These are phyloP conservation scores for Triticum turgidum DNA, from an alignment of 176 grass and related monocot genomes.

Conservation along the genomic window DNA sequence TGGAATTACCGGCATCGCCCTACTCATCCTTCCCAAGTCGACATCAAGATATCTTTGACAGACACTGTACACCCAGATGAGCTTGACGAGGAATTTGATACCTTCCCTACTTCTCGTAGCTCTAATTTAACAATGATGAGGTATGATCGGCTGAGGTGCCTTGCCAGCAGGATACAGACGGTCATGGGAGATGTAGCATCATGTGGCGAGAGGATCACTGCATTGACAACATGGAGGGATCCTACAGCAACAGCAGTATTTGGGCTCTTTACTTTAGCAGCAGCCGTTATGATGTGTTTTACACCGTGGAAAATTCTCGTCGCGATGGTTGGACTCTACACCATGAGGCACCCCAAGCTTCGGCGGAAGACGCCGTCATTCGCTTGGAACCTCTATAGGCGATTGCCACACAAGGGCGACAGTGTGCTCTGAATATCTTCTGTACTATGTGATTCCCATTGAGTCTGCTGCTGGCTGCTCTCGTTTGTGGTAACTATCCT, in stretches of 20 bases:
- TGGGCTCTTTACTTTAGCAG: background rate
- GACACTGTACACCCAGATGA: background rate
- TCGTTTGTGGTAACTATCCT: background rate
- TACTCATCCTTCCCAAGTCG: background rate
- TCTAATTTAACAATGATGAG: background rate
- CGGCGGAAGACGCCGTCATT: background rate
- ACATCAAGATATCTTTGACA: background rate
- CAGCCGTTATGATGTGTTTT: background rate
- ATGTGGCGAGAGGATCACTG: background rate
- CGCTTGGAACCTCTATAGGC: background rate
- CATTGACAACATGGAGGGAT: background rate
- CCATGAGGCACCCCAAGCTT: slow-evolving; percentile 13
- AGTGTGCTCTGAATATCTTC: background rate
- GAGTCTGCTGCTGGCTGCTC: background rate
- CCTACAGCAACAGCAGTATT: background rate
- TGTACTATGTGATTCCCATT: background rate
- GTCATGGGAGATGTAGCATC: background rate
- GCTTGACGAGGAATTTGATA: background rate
- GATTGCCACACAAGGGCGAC: background rate
- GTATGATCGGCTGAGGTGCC: background rate
- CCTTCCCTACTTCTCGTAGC: background rate
- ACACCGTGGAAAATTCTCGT: background rate
- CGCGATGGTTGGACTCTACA: background rate
- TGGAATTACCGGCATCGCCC: background rate
- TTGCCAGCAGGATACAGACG: background rate